These are phyloP conservation scores for Fraxinus anomala DNA, from an alignment of 257 asterid species.

Conservation along the genomic window DNA sequence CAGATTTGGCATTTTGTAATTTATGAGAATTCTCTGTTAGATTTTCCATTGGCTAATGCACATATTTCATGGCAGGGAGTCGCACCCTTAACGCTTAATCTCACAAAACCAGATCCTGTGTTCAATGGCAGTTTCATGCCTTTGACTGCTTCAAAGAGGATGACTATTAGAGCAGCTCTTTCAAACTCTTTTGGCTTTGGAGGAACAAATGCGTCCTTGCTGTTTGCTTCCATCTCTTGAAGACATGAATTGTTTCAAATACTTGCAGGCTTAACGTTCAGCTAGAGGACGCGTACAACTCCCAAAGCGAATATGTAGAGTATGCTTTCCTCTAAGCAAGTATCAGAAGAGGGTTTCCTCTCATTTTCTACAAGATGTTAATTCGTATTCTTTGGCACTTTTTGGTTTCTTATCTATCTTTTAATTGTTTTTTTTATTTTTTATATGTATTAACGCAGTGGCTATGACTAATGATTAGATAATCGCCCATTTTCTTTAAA, in stretches of 20 bases:
- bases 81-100: constrained; percentile 81
- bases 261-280: background rate
- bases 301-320: background rate
- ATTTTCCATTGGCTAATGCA: background rate
- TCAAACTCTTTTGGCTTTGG: constrained; percentile 98
- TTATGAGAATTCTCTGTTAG: background rate
- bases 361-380: background rate
- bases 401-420: background rate
- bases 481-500: no score
- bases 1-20: background rate
- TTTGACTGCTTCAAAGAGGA: constrained; percentile 66
- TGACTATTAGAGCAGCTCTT: constrained; percentile 69
- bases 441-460: no score
- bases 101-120: constrained; percentile 67
- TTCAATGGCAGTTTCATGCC: constrained; percentile 72
- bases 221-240: constrained; percentile 55
- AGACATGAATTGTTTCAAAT: background rate
- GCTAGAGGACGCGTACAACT: background rate
- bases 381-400: background rate
- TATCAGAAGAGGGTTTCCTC: background rate
- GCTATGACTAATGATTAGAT: no score
- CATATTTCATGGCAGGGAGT: constrained; percentile 59
- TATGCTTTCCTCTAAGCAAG: background rate
- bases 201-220: constrained; percentile 85
- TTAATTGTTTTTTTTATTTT: no score